Percentiles rank a stretch among this genome's conserved stretches.
These are phyloP conservation scores for Dictyostelium capitatum DNA, from an alignment of 78 protist genomes.

Conservation along the genomic window DNA sequence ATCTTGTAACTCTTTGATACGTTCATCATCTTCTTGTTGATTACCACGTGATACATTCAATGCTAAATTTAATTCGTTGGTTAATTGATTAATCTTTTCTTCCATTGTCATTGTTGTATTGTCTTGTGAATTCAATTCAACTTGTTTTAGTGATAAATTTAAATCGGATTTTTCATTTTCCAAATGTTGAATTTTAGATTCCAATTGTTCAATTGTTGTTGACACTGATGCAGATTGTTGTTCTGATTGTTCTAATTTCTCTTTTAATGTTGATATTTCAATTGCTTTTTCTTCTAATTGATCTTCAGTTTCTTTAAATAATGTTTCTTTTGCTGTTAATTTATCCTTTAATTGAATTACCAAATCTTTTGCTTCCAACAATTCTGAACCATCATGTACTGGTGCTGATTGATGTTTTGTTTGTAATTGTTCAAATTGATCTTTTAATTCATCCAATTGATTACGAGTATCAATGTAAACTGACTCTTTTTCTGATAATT, in stretches of 20 bases:
- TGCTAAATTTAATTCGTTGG: neutral
- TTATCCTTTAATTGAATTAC: neutral
- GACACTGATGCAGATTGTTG: neutral
- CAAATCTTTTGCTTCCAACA: neutral
- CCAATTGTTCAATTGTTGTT: neutral
- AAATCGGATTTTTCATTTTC: no score
- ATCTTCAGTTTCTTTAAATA: neutral
- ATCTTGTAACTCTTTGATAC: neutral
- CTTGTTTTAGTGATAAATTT: no score
- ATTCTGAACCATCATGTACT: neutral
- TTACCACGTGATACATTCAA: neutral
- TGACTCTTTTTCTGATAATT: neutral
- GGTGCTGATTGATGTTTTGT: neutral
- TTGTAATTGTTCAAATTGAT: conserved; percentile 1
- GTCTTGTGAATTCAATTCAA: neutral
- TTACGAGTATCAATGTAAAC: neutral
- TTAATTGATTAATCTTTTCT: neutral
- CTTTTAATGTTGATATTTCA: neutral
- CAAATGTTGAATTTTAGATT: no score
- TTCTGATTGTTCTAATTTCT: neutral
- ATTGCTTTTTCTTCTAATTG: conserved; percentile 7
- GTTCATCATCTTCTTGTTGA: neutral
- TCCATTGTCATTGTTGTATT: neutral
- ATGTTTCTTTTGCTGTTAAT: neutral
- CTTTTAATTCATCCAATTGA: neutral